These are phyloP conservation scores for Tulasnella calospora DNA, from an alignment of 768 basidiomycete genomes.

Conservation along the genomic window DNA sequence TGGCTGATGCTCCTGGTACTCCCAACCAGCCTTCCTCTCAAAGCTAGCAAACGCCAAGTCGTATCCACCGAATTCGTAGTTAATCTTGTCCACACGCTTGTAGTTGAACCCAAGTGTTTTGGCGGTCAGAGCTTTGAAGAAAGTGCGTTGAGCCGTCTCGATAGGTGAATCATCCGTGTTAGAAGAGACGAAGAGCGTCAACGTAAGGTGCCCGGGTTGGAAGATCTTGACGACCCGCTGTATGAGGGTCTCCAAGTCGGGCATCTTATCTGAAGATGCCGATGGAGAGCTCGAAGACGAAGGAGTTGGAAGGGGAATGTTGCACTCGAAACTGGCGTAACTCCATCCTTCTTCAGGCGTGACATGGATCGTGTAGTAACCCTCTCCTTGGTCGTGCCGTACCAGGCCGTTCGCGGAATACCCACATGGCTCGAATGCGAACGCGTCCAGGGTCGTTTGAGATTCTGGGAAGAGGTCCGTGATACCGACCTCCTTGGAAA, in stretches of 20 bases:
- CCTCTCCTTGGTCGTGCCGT: conserved; percentile 69
- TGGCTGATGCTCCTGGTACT: background rate
- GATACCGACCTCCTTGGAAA: conserved; percentile 75
- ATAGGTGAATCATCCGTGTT: conserved; percentile 38
- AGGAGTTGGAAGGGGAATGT: conserved; percentile 55
- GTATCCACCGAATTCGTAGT: conserved; percentile 94
- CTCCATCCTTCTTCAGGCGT: conserved; percentile 98
- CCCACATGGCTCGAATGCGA: conserved; percentile 91
- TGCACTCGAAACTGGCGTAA: conserved; percentile 98
- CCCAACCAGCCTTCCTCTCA: conserved; percentile 38
- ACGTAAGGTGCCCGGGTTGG: conserved; percentile 74
- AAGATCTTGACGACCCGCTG: conserved; percentile 90
- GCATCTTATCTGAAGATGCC: conserved; percentile 46
- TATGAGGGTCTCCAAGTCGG: conserved; percentile 74
- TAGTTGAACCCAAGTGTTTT: conserved; percentile 41
- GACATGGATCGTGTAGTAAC: conserved; percentile 97
- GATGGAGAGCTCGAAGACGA: conserved; percentile 37
- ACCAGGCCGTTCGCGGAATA: conserved; percentile 89
- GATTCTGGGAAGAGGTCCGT: conserved; percentile 71
- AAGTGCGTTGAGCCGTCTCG: conserved; percentile 69
- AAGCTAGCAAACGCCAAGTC: conserved; percentile 88
- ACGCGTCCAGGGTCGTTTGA: conserved; percentile 82
- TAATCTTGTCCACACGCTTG: conserved; percentile 90
- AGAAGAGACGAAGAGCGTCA: conserved; percentile 79
- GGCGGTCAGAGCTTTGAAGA: conserved; percentile 56